Evolutionary conservation across 2,329 filamentous ascomycete species (phyloP), one percentile per base, ranked within the genome.

Genomic region (Aureobasidium pullulans): DNA sequence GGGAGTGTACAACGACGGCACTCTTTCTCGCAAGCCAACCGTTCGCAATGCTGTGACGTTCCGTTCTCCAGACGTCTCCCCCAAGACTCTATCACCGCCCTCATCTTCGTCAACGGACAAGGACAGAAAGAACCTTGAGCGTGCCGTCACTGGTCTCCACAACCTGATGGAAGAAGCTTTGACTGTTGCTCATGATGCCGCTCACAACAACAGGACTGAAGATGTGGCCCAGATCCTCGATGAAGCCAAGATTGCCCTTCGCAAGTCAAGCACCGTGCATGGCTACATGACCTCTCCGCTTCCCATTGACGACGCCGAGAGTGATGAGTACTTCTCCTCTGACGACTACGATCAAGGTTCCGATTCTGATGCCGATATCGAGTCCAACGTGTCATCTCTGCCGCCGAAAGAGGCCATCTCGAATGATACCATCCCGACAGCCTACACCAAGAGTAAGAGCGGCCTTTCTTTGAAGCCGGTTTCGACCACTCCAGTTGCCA

Each of bases 141-240:
- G 63, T 28, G 70, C 75, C 9, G 72, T 77, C 6, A 70, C 70
- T 31, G 71, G 69, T 0, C 61, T 77, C 6, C 75, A 77, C 61
- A 67, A 72, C n/a, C 67, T 77, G 47, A 74, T 77, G 60, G 68
- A 75, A 60, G 71, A 77, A 59, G 75, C 75, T 1, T 65, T 73
- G 11, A 60, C 68, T 1, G 67, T 74, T 32, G 72, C 73, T 6
- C 67, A 73, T 42, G 65, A 70, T 40, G 69, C 69, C 2, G 64
- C 68, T 7, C 63, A 73, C 56, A 63, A 63, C 32, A 65, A 67
- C 4, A 67, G 72, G 29, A 64, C 71, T 5, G 66, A 72, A 16
- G 72, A 76, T 29, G 71, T 76, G 16, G 70, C 72, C 36, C 62
- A 67, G 1, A 73, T 77, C 13, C 70, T 77, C 15, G 67, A 75